Conservation (phyloP, 805 yeast genomes). For the Monosporozyma unispora region DNA sequence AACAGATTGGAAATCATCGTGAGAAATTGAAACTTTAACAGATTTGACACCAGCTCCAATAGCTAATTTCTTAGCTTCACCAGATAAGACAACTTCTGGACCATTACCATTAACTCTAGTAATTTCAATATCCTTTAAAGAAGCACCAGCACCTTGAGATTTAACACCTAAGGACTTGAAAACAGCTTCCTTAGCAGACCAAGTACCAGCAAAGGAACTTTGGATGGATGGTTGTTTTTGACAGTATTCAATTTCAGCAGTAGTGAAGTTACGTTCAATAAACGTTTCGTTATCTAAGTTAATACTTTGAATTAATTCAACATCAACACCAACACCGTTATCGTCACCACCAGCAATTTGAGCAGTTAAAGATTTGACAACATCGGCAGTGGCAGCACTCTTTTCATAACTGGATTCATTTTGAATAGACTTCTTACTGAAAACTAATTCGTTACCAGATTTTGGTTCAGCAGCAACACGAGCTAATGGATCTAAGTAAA, state of each 20-base stretch:
- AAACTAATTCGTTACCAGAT: constrained; percentile 35
- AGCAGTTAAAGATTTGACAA: constrained; percentile 49
- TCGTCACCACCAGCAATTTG: constrained; percentile 30
- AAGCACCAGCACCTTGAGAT: constrained; percentile 92
- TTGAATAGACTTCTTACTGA: constrained; percentile 45
- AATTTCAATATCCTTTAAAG: constrained; percentile 86
- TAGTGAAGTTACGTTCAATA: constrained; percentile 85
- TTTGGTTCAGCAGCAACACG: constrained; percentile 33
- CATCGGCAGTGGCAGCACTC: constrained; percentile 48
- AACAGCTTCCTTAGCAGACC: constrained; percentile 99
- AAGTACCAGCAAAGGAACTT: constrained; percentile 92
- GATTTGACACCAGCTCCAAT: constrained; percentile 53
- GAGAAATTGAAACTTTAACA: constrained; percentile 86
- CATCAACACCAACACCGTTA: constrained; percentile 88
- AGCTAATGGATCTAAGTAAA: constrained; percentile 93
- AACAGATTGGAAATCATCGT: constrained; percentile 93
- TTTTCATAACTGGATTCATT: constrained; percentile 32
- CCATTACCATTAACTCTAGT: constrained; percentile 63
- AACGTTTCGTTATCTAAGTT: constrained; percentile 87
- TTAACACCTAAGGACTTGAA: constrained; percentile 88
- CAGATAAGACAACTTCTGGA: constrained; percentile 70
- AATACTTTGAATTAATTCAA: constrained; percentile 74
- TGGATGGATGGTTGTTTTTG: constrained; percentile 61
- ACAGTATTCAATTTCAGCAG: constrained; percentile 72
- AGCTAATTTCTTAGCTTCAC: constrained; percentile 73